phyloP scores from a whole-genome alignment of 306 rosid genomes.

The Gynostemma pentaphyllum region DNA sequence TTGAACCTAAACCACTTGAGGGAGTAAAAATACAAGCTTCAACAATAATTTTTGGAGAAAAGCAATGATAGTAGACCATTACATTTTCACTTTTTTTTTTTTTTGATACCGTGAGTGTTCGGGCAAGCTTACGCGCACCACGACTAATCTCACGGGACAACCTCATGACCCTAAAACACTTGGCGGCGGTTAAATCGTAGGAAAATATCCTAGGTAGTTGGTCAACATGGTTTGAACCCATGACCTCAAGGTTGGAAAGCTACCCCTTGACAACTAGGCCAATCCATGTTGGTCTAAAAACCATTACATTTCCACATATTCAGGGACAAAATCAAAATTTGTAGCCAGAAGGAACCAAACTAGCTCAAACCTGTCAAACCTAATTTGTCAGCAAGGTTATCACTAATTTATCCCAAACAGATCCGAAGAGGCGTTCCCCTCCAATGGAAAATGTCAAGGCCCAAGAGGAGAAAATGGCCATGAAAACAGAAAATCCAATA shows the following conservation, averaged over 20 bases:
- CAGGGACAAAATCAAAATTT: not conserved
- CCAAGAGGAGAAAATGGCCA: constrained; percentile 62
- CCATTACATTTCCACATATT: constrained; percentile 1
- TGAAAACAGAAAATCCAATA: constrained; percentile 50
- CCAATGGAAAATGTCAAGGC: constrained; percentile 74
- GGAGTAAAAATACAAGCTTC: not conserved
- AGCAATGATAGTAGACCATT: not conserved
- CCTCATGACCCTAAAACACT: no score
- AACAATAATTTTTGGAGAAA: not conserved
- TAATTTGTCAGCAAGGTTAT: constrained; percentile 77
- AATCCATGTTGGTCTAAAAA: no score
- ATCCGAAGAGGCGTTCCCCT: constrained; percentile 71
- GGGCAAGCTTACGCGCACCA: no score
- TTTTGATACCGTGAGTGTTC: no score
- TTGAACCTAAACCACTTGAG: not conserved
- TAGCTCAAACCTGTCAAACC: constrained; percentile 80
- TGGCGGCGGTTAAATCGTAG: no score
- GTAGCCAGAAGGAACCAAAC: constrained; percentile 11
- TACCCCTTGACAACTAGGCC: no score
- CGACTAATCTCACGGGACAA: no score
- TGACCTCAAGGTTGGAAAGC: no score
- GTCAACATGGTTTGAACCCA: no score
- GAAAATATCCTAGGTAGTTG: no score
- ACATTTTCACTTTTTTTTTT: no score
- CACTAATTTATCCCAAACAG: constrained; percentile 75